Percentiles rank a stretch among this genome's conserved stretches.
phyloP scores from a whole-genome alignment of 768 basidiomycete species.

The Trametes coccinea region DNA sequence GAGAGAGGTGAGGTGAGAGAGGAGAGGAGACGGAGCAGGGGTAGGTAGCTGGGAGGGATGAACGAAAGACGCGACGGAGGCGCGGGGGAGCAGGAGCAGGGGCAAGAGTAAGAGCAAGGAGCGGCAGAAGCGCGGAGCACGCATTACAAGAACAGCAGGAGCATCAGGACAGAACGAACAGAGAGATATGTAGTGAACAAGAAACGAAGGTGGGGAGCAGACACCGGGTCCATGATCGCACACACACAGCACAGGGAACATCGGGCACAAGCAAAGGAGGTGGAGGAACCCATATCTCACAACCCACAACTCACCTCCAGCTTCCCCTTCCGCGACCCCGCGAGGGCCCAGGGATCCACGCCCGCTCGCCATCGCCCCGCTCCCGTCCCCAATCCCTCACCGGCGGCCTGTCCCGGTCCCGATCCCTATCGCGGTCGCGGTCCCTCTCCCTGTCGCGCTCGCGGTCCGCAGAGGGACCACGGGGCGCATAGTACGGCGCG shows the following conservation, averaged over 20 bases:
- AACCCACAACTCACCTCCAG: background rate
- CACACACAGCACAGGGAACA: background rate
- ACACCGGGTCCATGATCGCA: background rate
- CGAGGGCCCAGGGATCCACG: slow-evolving; percentile 18
- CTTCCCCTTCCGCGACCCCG: slow-evolving; percentile 13
- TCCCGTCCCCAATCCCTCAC: slow-evolving; percentile 44
- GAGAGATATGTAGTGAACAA: no score
- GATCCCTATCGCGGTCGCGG: slow-evolving; percentile 22
- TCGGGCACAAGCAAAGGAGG: background rate
- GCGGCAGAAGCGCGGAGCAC: background rate
- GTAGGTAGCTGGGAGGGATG: background rate
- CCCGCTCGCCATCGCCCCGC: slow-evolving; percentile 26
- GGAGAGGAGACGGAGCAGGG: background rate
- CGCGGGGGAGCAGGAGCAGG: background rate
- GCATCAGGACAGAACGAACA: background rate
- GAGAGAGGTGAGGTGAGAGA: no score
- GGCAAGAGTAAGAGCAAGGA: background rate
- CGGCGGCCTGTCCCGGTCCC: slow-evolving; percentile 9
- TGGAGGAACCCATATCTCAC: background rate
- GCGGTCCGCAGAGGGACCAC: slow-evolving; percentile 54
- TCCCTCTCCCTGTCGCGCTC: slow-evolving; percentile 35
- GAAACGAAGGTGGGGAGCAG: no score
- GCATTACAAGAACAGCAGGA: background rate
- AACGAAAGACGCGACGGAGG: background rate
- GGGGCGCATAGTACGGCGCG: slow-evolving; percentile 41